Evolutionary conservation across 2,329 filamentous ascomycete species (phyloP), one percentile per base, ranked within the genome.

Genomic region (Xylariales sp.): DNA sequence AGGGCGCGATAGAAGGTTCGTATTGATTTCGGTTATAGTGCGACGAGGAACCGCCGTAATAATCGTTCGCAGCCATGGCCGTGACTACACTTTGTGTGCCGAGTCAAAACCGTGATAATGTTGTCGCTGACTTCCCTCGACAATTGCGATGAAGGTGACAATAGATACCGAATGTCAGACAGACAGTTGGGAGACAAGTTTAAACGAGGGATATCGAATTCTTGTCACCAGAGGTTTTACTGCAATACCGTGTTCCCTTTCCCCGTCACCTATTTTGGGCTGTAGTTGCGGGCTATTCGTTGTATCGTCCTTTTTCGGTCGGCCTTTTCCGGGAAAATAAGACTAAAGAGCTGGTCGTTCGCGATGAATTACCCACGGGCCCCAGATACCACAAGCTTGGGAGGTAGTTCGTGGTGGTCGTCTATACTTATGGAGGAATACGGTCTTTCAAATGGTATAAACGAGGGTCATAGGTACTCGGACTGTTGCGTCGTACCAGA

Each of bases 1-100:
- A 81, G 39, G 81, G 77, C 73, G 69, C 62, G 34, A 80, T 78
- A 75, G 80, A 84, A 43, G 78, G 78, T 23, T 79, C 72, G 73
- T 80, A 81, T 64, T 80, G 75, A 65, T 74, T 78, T 71, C 85
- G 80, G 71, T 79, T 73, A 74, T 74, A 75, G 75, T 75, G 75
- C 74, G 65, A 66, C 23, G 78, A 75, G 69, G 78, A 76, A 67
- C 80, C 77, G 72, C 84, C 83, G 80, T 92, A 92, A 80, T 92
- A 92, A 74, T 91, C 87, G 81, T 89, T 86, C 71, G 87, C 83
- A 52, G 88, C 85, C 89, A 91, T 90, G 74, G 61, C 83, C 34
- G 23, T 14, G 18, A 48, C 58, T 50, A 12, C 50, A 12, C 32
- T 43, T 41, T n/a, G 10, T 12, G 28, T 9, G 28, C 4, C 41